Conservation (phyloP, 306 rosid genomes). For the Herpetospermum pedunculosum region DNA sequence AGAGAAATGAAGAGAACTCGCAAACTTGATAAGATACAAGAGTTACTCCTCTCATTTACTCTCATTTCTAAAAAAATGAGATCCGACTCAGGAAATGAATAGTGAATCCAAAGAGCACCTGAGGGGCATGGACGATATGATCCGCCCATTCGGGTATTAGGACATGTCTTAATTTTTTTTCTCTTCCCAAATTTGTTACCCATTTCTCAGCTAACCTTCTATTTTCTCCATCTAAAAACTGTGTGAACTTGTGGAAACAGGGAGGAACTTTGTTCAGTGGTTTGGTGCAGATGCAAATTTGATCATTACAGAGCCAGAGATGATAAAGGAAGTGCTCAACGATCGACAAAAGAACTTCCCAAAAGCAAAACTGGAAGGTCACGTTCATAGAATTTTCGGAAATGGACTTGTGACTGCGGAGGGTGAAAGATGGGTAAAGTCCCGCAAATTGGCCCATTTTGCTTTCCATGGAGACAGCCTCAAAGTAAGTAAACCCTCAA, state of each 20-base stretch:
- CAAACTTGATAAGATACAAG: no score
- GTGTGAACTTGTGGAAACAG: not conserved
- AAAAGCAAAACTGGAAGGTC: not conserved
- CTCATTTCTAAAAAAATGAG: no score
- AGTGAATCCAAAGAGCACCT: no score
- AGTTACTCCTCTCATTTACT: no score
- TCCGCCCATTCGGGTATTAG: no score
- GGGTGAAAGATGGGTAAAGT: constrained; percentile 17
- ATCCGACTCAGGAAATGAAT: no score
- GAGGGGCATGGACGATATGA: no score
- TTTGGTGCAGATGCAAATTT: constrained; percentile 9
- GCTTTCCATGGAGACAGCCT: constrained; percentile 32
- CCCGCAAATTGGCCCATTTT: constrained; percentile 21
- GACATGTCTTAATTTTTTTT: no score
- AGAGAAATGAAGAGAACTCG: no score
- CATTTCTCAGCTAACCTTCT: no score
- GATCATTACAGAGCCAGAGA: constrained; percentile 13
- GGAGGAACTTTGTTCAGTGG: constrained; percentile 27
- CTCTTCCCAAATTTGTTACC: no score
- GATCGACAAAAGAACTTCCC: not conserved
- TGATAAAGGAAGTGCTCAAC: constrained; percentile 18
- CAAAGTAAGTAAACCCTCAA: constrained; percentile 19
- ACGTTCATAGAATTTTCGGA: constrained; percentile 14
- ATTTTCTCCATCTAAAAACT: no score
- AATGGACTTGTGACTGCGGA: constrained; percentile 17